A percentile compares a stretch with the other conserved stretches of the same genome.
These are phyloP conservation scores for Candida methanosorbosa DNA, from an alignment of 805 yeast genomes.

Conservation along the genomic window DNA sequence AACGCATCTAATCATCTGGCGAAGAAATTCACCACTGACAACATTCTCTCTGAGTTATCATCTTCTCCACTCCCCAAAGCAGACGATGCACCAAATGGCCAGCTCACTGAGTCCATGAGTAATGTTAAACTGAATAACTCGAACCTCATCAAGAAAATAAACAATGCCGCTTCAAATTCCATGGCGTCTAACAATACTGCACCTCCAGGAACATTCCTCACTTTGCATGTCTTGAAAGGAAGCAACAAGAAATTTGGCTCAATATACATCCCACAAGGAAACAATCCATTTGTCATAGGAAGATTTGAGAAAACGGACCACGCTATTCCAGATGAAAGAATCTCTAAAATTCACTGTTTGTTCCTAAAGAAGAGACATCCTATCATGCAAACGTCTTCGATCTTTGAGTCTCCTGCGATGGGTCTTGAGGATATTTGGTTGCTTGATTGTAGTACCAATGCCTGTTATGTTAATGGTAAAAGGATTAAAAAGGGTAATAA, in stretches of 20 bases:
- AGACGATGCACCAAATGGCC: no score
- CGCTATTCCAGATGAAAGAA: conserved; percentile 58
- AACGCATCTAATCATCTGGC: no score
- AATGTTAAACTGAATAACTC: no score
- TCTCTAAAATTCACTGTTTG: conserved; percentile 80
- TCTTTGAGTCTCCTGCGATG: conserved; percentile 61
- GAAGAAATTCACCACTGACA: not conserved
- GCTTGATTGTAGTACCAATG: conserved; percentile 71
- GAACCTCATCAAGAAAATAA: no score
- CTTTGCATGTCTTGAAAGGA: conserved; percentile 41
- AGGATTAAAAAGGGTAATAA: conserved; percentile 57
- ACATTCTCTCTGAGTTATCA: no score
- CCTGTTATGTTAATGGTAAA: conserved; percentile 59
- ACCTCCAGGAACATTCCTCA: conserved; percentile 57
- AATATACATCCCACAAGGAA: conserved; percentile 58
- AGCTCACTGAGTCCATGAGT: not conserved
- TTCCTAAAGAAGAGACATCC: conserved; percentile 57
- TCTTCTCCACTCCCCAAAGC: no score
- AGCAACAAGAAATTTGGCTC: conserved; percentile 27
- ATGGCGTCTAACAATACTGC: conserved; percentile 6
- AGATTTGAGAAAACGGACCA: conserved; percentile 56
- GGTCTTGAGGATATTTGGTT: conserved; percentile 72
- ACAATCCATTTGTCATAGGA: conserved; percentile 65
- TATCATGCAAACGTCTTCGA: conserved; percentile 33
- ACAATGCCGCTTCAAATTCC: not conserved